phyloP scores from a whole-genome alignment of 176 grass and related monocot species.

The Aegilops umbellulata region DNA sequence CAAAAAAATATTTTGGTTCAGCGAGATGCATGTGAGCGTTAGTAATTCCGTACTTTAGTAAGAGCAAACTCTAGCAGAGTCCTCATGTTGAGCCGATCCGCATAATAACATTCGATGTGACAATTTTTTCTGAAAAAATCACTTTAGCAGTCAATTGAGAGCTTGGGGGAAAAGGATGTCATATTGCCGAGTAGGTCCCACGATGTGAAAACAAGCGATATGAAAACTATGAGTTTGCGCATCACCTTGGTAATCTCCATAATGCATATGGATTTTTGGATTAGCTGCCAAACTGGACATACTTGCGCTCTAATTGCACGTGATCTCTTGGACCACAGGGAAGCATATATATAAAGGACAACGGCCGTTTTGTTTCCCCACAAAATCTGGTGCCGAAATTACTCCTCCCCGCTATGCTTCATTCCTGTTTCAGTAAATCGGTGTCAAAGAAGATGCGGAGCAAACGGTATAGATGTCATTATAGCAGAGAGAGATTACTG shows the following conservation, averaged over 20 bases:
- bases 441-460: not conserved
- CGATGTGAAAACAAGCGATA: too few species aligned
- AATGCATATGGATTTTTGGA: not conserved
- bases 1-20: not conserved
- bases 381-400: not conserved
- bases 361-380: not conserved
- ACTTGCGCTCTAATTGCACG: not conserved
- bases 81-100: too few species aligned
- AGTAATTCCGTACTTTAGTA: not conserved
- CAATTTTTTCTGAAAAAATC: too few species aligned
- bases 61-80: too few species aligned
- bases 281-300: conserved; percentile 10
- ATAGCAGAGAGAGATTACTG: not conserved
- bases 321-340: not conserved
- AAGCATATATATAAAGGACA: not conserved
- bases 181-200: too few species aligned
- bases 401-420: not conserved
- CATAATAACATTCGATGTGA: too few species aligned
- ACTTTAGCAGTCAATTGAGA: too few species aligned
- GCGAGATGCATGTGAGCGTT: not conserved
- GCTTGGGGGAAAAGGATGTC: too few species aligned
- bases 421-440: not conserved
- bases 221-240: too few species aligned
- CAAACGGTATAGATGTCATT: not conserved
- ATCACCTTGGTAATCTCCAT: too few species aligned